Base-by-base conservation (phyloP, 352 stramenopile species). In the Globisporangium paroecandrum region DNA sequence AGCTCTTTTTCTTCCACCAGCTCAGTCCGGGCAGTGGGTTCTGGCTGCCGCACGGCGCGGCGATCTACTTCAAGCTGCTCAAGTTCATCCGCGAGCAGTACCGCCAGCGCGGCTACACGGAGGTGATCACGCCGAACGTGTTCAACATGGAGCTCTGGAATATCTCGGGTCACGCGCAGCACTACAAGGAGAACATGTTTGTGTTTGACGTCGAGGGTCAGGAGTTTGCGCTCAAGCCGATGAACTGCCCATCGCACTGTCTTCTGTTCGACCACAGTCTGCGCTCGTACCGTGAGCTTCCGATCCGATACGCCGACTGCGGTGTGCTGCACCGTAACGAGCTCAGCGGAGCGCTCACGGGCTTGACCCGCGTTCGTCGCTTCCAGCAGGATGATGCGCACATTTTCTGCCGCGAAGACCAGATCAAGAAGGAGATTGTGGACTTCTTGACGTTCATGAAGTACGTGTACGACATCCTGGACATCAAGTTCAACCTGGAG, bases 321-420 rank as follows among this genome's bases (percentile, higher is more conserved):
- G 97, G 93, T 58, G 98, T 94, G 41, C 86, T 99, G 29, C 97
- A 98, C 70, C 85, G 92, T 56, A 99, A 99, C 68, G 97, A 99
- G 70, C 85, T 93, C 18, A 98, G 89, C 9, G 97, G 97, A 29
- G 98, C 97, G 13, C 85, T 99, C 43, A 98, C 98, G 59, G 97
- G 97, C 3, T 83, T 99, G 27, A 98, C 98, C 64, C 85, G 97
- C 27, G 97, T 99, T 54, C 83, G 97, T n/a, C 96, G 97, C 29
- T 99, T 99, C 81, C 98, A 98, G 25, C 97, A 99, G 74, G 97
- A 99, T 79, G 97, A 99, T 80, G 97, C 96, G 24, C 97, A 99
- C 75, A 98, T 99, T 66, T 99, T 99, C 75, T 99, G 97, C 77
- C 91, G 95, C 29, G 87, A 91, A 10, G 92, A 97, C 65, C 97